Conservation (phyloP, 1,284 basidiomycete species). For the Ganoderma resinaceum region DNA sequence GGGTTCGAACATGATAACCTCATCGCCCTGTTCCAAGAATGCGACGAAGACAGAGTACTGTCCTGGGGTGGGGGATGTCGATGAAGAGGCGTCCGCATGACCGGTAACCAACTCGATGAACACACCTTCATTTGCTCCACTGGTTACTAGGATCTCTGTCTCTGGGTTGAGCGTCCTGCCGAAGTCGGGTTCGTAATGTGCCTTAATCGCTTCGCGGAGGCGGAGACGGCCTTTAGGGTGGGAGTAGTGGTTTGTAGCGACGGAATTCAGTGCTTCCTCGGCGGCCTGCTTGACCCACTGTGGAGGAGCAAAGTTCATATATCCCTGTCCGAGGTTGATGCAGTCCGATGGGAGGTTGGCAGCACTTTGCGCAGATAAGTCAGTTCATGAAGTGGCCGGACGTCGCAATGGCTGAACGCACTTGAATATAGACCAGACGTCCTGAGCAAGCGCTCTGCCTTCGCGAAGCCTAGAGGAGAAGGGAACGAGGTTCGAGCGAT, state of each 20-base stretch:
- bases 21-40: conserved; percentile 90
- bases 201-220: conserved; percentile 85
- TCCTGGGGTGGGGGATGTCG: conserved; percentile 53
- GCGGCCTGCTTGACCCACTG: conserved; percentile 85
- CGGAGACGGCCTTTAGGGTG: conserved; percentile 89
- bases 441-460: conserved; percentile 78
- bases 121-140: conserved; percentile 94
- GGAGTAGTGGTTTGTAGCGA: conserved; percentile 88
- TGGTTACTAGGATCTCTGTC: conserved; percentile 91
- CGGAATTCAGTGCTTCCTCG: conserved; percentile 69
- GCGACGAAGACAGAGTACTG: conserved; percentile 92
- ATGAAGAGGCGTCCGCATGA: neutral
- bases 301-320: conserved; percentile 93
- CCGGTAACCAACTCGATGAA: neutral
- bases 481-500: conserved; percentile 60
- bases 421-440: conserved; percentile 96
- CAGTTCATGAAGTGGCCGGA: conserved; percentile 11
- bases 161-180: conserved; percentile 83
- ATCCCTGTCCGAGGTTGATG: conserved; percentile 93
- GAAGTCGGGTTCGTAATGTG: conserved; percentile 78
- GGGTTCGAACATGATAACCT: conserved; percentile 98
- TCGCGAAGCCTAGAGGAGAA: conserved; percentile 74
- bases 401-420: conserved; percentile 45
- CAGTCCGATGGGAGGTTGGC: conserved; percentile 87
- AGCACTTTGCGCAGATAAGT: conserved; percentile 54